phyloP scores from a whole-genome alignment of 139 green algal species.

The Micractinium sp. region DNA sequence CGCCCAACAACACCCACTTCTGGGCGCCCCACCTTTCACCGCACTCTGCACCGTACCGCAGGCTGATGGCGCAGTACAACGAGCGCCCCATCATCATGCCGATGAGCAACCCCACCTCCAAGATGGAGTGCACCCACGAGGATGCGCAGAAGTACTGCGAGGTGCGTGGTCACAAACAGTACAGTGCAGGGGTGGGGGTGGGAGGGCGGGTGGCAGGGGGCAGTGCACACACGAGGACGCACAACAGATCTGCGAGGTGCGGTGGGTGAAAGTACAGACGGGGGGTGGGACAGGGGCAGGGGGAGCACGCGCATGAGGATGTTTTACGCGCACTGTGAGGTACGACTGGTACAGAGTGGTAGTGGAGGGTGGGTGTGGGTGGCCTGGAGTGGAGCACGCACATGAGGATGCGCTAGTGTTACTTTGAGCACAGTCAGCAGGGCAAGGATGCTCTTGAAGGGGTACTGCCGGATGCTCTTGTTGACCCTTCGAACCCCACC shows the following conservation, averaged over 20 bases:
- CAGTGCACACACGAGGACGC: constrained; percentile 57
- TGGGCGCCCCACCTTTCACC: not conserved
- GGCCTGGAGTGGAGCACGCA: no score
- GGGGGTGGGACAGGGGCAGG: no score
- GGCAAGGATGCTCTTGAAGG: no score
- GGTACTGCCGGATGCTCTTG: not conserved
- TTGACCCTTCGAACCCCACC: not conserved
- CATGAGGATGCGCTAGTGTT: not conserved
- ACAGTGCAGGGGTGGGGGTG: no score
- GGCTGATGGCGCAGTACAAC: constrained; percentile 64
- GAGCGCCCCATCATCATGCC: constrained; percentile 91
- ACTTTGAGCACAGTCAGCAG: no score
- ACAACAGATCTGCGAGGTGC: constrained; percentile 45
- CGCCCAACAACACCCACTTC: not conserved
- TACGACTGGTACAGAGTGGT: no score
- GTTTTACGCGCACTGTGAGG: no score
- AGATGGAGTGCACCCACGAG: constrained; percentile 88
- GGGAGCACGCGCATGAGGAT: no score
- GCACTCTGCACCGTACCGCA: constrained; percentile 15
- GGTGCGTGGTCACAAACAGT: constrained; percentile 29
- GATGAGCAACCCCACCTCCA: constrained; percentile 80
- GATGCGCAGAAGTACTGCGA: constrained; percentile 60
- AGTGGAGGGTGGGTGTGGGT: no score
- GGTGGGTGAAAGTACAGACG: no score
- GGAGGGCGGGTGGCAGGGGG: no score